These are phyloP conservation scores for Phialocephala subalpina DNA, from an alignment of 2,329 filamentous ascomycete species.

Conservation along the genomic window DNA sequence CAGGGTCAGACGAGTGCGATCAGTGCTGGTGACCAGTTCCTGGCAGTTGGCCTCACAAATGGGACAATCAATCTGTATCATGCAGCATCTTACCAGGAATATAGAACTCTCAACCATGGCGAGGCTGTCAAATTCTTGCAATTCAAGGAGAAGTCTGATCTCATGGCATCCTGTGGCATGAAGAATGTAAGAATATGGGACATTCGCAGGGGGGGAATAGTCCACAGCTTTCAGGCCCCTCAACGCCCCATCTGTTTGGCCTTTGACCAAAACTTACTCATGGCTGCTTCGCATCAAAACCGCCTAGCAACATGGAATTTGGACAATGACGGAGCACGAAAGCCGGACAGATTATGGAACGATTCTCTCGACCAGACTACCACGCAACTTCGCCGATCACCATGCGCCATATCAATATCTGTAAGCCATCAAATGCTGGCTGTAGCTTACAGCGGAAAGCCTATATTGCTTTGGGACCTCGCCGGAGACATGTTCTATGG, in stretches of 20 bases:
- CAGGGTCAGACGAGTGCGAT: conserved; percentile 29
- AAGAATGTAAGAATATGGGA: conserved; percentile 45
- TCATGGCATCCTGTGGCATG: conserved; percentile 44
- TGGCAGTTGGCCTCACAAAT: conserved; percentile 38
- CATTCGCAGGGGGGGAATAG: conserved; percentile 31
- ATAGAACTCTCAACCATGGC: conserved; percentile 39
- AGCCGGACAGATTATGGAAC: conserved; percentile 37
- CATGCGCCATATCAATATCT: conserved; percentile 41
- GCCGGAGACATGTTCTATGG: conserved; percentile 43
- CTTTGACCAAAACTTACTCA: conserved; percentile 41
- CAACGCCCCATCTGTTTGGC: conserved; percentile 37
- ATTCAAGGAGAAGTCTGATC: conserved; percentile 42
- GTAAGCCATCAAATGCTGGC: conserved; percentile 45
- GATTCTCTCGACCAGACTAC: conserved; percentile 25
- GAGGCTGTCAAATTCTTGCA: conserved; percentile 44
- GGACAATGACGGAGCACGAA: conserved; percentile 25
- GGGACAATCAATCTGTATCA: conserved; percentile 38
- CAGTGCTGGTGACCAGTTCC: conserved; percentile 28
- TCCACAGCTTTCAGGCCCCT: conserved; percentile 39
- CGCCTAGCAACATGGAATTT: conserved; percentile 43
- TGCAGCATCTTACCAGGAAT: conserved; percentile 37
- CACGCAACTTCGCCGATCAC: conserved; percentile 28
- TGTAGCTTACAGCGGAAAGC: conserved; percentile 43
- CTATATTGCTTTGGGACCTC: conserved; percentile 48
- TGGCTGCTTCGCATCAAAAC: conserved; percentile 41